phyloP scores from a whole-genome alignment of 371 early-diverging fungal genomes.

The Actinomucor elegans region DNA sequence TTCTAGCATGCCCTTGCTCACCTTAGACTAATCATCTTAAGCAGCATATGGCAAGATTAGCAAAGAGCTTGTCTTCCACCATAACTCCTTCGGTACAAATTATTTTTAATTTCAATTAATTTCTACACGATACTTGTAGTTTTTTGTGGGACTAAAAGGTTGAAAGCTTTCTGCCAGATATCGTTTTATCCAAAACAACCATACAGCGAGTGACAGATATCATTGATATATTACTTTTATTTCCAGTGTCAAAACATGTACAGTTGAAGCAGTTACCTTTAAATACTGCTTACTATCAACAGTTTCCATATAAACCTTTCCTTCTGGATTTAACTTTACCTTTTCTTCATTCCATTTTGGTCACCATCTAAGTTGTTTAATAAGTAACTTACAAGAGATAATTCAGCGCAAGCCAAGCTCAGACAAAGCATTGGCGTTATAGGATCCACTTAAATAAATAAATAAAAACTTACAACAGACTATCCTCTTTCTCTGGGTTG shows the following conservation, averaged over 20 bases:
- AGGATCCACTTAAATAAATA: too few species aligned
- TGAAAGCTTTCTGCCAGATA: slow-evolving; percentile 16
- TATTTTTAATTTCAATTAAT: slow-evolving; percentile 19
- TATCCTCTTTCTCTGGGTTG: too few species aligned
- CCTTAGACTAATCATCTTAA: slow-evolving; percentile 20
- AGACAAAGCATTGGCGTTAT: too few species aligned
- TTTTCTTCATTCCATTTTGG: too few species aligned
- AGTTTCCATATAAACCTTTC: too few species aligned
- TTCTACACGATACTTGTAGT: slow-evolving; percentile 12
- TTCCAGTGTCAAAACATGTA: slow-evolving; percentile 16
- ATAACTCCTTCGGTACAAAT: slow-evolving; percentile 16
- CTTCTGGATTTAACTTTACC: too few species aligned
- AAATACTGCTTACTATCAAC: too few species aligned
- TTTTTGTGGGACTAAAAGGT: slow-evolving; percentile 14
- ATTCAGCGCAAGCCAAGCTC: too few species aligned
- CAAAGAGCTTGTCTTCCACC: slow-evolving; percentile 18
- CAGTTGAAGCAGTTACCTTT: slow-evolving; percentile 15
- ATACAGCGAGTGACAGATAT: slow-evolving; percentile 17
- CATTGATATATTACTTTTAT: slow-evolving; percentile 19
- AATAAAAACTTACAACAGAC: too few species aligned
- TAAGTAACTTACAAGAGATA: too few species aligned
- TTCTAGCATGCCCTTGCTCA: slow-evolving; percentile 20
- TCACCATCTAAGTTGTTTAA: too few species aligned
- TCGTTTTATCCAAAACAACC: slow-evolving; percentile 17
- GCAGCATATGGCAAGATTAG: slow-evolving; percentile 16